These are phyloP conservation scores for Cinnamomum chago DNA, from an alignment of 164 flowering plant genomes.

Conservation along the genomic window DNA sequence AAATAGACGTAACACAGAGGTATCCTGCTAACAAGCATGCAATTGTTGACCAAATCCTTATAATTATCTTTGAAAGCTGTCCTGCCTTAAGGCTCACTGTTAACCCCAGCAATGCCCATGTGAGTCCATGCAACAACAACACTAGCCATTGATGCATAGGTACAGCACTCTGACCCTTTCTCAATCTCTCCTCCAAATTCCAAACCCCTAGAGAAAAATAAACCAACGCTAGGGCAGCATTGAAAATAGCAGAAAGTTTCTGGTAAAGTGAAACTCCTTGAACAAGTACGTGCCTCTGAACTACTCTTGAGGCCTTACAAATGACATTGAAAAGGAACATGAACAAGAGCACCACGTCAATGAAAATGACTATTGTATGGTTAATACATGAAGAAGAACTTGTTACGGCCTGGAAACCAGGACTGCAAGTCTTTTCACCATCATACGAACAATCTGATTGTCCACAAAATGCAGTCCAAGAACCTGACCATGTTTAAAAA, in stretches of 20 bases:
- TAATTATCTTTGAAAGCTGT: conserved; percentile 12
- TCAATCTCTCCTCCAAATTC: conserved; percentile 24
- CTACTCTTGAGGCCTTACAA: conserved; percentile 11
- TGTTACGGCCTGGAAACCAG: conserved; percentile 11
- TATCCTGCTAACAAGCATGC: conserved; percentile 38
- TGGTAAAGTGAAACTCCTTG: conserved; percentile 13
- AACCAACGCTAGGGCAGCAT: conserved; percentile 35
- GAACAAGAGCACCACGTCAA: conserved; percentile 38
- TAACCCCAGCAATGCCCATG: conserved; percentile 38
- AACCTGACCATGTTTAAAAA: conserved; percentile 17
- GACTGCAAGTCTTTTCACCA: conserved; percentile 16
- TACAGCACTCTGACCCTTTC: conserved; percentile 8
- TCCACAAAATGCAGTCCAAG: conserved; percentile 42
- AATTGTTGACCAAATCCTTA: conserved; percentile 29
- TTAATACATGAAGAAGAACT: conserved; percentile 43
- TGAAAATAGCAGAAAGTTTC: conserved; percentile 27
- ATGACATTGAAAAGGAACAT: conserved; percentile 24
- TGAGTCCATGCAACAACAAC: conserved; percentile 41
- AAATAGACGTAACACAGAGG: conserved; percentile 37
- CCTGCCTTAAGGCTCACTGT: conserved; percentile 24
- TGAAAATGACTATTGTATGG: conserved; percentile 28
- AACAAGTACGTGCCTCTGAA: conserved; percentile 2
- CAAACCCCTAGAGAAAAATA: conserved; percentile 41
- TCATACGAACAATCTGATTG: conserved; percentile 14
- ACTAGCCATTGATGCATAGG: conserved; percentile 50